Evolutionary conservation across 2,329 filamentous ascomycete species (phyloP), one percentile per base, ranked within the genome.

Genomic region (Chalara sp.): DNA sequence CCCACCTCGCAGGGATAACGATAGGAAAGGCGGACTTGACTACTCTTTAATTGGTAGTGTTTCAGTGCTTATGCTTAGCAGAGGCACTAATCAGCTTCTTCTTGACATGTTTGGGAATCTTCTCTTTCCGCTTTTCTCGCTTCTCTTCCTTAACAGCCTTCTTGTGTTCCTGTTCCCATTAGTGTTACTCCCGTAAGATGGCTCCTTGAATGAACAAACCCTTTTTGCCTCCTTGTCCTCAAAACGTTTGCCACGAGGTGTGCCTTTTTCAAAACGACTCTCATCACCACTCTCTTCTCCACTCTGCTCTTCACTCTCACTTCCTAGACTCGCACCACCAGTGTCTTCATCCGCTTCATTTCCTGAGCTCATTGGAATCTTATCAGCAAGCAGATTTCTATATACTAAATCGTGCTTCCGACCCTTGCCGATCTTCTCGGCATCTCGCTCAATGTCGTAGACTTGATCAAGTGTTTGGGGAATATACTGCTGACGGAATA

Each of bases 21-120:
- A 21, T 21, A 21, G 21, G 21, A 21, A 21, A 21, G 21, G 21
- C 21, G 21, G 21, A 21, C 21, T 21, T 21, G 21, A 21, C 21
- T 21, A 21, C 21, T 21, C 21, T 21, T 21, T 21, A 21, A 21
- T 21, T 21, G 21, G 21, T 21, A 21, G 21, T 3, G 21, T 21
- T 32, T 60, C 55, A 63, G 48, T 65, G 61, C 58, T 64, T 66
- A 47, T 65, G 62, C 53, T 61, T 62, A 37, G 63, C 59, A 7
- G 63, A 62, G 56, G 74, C 74, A 50, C 76, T 78, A 30, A 95
- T 80, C 52, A 95, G 70, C 66, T 86, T 88, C 76, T 96, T 97
- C 79, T 99, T 99, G 33, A 96, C 58, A 66, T 95, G 83, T 72
- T 99, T 99, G 0, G 93, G 92, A 71, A 99, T 95, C 76, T 99